A percentile compares a stretch with the other conserved stretches of the same genome.
Evolutionary conservation across 495 filamentous ascomycete genomes (phyloP).

Genomic region (Penicillium herquei): DNA sequence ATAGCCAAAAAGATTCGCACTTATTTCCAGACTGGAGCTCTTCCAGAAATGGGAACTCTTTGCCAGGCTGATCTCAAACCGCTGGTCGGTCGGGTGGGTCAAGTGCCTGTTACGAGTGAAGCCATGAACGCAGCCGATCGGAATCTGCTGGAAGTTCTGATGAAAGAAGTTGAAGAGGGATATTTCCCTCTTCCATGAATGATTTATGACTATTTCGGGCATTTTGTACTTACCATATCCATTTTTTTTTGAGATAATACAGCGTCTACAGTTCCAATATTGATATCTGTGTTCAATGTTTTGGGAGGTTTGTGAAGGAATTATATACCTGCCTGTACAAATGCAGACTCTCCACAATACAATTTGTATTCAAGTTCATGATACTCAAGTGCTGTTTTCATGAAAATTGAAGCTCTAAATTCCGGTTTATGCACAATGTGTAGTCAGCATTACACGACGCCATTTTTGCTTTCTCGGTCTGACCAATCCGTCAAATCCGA

Average conservation of each 20-base stretch:
- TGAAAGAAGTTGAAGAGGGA: conserved; percentile 18
- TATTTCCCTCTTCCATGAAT: conserved; percentile 4
- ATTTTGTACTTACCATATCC: background rate
- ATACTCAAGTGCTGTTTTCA: too few species aligned
- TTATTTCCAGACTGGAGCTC: conserved; percentile 48
- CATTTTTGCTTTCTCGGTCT: too few species aligned
- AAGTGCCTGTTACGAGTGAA: background rate
- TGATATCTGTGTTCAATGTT: too few species aligned
- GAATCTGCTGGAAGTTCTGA: conserved; percentile 21
- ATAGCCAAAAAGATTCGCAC: conserved; percentile 38
- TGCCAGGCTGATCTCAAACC: conserved; percentile 41
- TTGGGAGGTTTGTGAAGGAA: too few species aligned
- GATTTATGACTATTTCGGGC: background rate
- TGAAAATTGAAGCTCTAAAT: too few species aligned
- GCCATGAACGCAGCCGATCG: conserved; percentile 14
- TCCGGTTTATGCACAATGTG: too few species aligned
- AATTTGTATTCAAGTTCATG: too few species aligned
- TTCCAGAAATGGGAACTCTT: conserved; percentile 40
- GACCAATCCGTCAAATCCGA: too few species aligned
- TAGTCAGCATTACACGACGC: too few species aligned
- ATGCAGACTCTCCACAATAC: too few species aligned
- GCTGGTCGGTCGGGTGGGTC: conserved; percentile 17
- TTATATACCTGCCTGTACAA: too few species aligned
- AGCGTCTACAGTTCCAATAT: too few species aligned
- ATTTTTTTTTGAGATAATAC: background rate